phyloP scores from a whole-genome alignment of 768 basidiomycete genomes.

The Lentinula boryana region DNA sequence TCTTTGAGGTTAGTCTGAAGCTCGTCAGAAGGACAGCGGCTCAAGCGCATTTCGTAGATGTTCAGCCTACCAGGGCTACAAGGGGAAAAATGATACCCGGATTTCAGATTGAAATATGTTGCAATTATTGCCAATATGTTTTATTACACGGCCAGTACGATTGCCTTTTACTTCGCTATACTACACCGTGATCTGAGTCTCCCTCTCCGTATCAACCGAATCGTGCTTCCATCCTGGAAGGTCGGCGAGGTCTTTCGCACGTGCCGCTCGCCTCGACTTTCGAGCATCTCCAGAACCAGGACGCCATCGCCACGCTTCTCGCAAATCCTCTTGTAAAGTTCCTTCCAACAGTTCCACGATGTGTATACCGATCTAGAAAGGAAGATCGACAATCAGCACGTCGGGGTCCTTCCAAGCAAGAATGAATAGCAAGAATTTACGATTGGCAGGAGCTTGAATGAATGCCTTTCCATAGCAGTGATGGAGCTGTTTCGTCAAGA shows the following conservation, averaged over 20 bases:
- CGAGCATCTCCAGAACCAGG: conserved; percentile 4
- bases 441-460: conserved; percentile 4
- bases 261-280: not conserved
- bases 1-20: conserved; percentile 46
- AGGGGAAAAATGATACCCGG: conserved; percentile 19
- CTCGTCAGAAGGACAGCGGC: not conserved
- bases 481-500: not conserved
- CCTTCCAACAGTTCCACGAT: not conserved
- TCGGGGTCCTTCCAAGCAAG: too few relatives aligned
- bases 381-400: not conserved
- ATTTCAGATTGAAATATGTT: not conserved
- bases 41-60: conserved; percentile 31
- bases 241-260: conserved; percentile 1
- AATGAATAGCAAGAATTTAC: not conserved
- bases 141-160: too few relatives aligned
- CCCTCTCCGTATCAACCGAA: not conserved
- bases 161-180: too few relatives aligned
- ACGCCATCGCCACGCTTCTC: conserved; percentile 6
- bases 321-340: not conserved
- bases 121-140: not conserved
- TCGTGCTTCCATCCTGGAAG: conserved; percentile 3
- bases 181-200: too few relatives aligned
- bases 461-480: not conserved
- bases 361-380: not conserved
- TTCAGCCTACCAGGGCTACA: conserved; percentile 45